phyloP scores from a whole-genome alignment of 164 flowering plant genomes.

The Akebia trifoliata region DNA sequence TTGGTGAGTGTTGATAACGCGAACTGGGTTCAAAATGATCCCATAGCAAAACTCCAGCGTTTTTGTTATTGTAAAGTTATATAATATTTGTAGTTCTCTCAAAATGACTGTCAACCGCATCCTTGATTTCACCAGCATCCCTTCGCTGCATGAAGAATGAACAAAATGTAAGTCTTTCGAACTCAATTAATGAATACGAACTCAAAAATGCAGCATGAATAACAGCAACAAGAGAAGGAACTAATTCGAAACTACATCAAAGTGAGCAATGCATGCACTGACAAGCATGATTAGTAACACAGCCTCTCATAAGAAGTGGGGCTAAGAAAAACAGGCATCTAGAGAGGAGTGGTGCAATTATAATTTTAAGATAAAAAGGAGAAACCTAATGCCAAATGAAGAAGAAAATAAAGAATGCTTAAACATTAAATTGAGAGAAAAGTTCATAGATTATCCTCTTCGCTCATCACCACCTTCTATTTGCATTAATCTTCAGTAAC shows the following conservation, averaged over 20 bases:
- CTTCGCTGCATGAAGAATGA: constrained; percentile 19
- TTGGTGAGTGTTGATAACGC: too few species aligned
- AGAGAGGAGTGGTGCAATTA: neutral
- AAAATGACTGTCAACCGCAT: constrained; percentile 2
- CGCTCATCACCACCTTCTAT: too few species aligned
- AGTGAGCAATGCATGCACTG: neutral
- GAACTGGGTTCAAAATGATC: too few species aligned
- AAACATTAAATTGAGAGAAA: neutral
- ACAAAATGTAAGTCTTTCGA: neutral
- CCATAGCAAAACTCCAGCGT: too few species aligned
- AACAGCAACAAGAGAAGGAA: neutral
- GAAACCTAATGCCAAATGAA: neutral
- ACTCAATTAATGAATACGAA: neutral
- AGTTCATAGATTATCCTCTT: too few species aligned
- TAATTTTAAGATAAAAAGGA: neutral
- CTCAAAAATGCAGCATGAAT: neutral
- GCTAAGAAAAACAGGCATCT: neutral
- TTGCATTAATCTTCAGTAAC: too few species aligned
- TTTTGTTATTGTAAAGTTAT: neutral
- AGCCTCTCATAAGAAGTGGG: neutral
- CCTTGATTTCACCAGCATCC: constrained; percentile 13
- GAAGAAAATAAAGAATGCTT: neutral
- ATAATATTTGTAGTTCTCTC: constrained; percentile 5
- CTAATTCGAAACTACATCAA: neutral
- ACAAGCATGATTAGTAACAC: neutral